Percentiles rank a stretch among this genome's conserved stretches.
Evolutionary conservation across 768 basidiomycete species (phyloP).

Genomic region (Leccinum olivaceopallidum): DNA sequence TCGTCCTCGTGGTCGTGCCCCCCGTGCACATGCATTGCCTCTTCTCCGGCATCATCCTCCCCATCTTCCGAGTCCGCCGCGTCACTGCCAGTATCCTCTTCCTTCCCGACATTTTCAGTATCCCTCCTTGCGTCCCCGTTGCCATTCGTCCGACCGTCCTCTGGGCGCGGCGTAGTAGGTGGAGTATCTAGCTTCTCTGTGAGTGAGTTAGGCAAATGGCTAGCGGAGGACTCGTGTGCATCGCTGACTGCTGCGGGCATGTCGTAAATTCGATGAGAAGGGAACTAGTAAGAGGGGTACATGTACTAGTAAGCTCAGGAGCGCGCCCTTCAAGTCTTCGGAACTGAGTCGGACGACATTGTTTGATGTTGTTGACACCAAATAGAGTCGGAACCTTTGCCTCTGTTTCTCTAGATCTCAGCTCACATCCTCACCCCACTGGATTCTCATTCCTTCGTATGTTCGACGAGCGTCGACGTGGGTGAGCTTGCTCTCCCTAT

Average conservation of each 20-base stretch:
- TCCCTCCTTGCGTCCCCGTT: constrained; percentile 10
- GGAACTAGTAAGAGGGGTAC: background rate
- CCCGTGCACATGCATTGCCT: background rate
- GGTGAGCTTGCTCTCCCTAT: no score
- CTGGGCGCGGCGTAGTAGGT: background rate
- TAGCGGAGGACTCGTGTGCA: background rate
- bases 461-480: no score
- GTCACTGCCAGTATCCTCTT: constrained; percentile 5
- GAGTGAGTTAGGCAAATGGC: background rate
- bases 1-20: constrained; percentile 5
- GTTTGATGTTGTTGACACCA: constrained; percentile 18
- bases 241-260: constrained; percentile 10
- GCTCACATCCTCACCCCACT: no score
- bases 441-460: no score
- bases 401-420: no score
- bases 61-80: constrained; percentile 9
- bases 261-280: background rate
- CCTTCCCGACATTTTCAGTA: constrained; percentile 4
- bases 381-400: no score
- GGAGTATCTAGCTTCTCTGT: constrained; percentile 6
- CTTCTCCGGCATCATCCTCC: constrained; percentile 3
- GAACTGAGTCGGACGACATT: background rate
- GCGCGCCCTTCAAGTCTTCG: background rate
- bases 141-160: constrained; percentile 19
- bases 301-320: constrained; percentile 11